Percentiles rank a stretch among this genome's conserved stretches.
These are phyloP conservation scores for Diaporthe ampelina DNA, from an alignment of 2,329 filamentous ascomycete species.

Conservation along the genomic window DNA sequence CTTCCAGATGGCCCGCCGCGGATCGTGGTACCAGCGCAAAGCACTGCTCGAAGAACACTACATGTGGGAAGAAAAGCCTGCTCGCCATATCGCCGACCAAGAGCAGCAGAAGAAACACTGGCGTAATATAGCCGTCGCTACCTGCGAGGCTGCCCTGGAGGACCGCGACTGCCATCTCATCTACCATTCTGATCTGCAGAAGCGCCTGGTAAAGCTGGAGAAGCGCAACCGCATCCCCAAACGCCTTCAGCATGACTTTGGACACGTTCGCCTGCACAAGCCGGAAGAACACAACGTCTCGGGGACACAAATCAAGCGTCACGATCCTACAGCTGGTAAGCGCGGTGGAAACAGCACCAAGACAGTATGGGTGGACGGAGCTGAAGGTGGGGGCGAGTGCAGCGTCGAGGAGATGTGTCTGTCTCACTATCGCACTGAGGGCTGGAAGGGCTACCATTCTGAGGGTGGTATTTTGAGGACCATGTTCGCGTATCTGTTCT, in stretches of 20 bases:
- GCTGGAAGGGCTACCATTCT: constrained; percentile 95
- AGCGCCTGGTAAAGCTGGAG: constrained; percentile 92
- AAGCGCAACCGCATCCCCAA: constrained; percentile 85
- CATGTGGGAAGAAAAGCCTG: constrained; percentile 75
- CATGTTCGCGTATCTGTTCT: constrained; percentile 90
- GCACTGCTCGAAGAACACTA: constrained; percentile 96
- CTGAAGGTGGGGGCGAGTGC: constrained; percentile 79
- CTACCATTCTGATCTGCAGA: constrained; percentile 94
- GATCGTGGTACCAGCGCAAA: constrained; percentile 96
- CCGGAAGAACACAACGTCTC: constrained; percentile 82
- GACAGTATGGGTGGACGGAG: constrained; percentile 89
- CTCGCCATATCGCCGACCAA: constrained; percentile 51
- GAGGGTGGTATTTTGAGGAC: constrained; percentile 95
- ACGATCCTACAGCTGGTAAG: constrained; percentile 56
- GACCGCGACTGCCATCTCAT: constrained; percentile 92
- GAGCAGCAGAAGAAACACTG: constrained; percentile 82
- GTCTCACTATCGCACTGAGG: constrained; percentile 83
- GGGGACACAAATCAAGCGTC: constrained; percentile 82
- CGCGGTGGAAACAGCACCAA: constrained; percentile 70
- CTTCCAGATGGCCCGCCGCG: constrained; percentile 87
- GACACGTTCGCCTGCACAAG: constrained; percentile 82
- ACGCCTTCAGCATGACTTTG: constrained; percentile 92
- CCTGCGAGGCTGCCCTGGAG: constrained; percentile 88
- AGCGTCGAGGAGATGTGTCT: constrained; percentile 96
- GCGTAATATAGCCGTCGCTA: constrained; percentile 81